A percentile compares a stretch with the other conserved stretches of the same genome.
phyloP scores from a whole-genome alignment of 2,329 filamentous ascomycete species.

The Huntiella bhutanensis region DNA sequence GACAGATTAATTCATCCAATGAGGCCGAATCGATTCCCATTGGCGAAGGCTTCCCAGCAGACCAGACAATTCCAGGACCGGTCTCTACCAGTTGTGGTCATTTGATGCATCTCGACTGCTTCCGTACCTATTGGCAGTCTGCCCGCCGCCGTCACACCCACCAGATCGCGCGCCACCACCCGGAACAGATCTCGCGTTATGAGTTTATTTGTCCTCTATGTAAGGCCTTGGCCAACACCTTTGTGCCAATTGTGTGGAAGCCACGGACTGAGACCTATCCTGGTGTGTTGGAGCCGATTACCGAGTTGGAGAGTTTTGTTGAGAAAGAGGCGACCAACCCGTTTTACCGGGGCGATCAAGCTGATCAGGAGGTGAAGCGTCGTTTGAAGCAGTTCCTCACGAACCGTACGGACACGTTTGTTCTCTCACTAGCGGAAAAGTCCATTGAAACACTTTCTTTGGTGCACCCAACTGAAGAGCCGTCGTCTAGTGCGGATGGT shows the following conservation, averaged over 20 bases:
- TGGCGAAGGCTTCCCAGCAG: slow-evolving; percentile 69
- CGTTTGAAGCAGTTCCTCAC: neutral
- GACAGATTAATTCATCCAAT: neutral
- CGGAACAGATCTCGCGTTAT: slow-evolving; percentile 57
- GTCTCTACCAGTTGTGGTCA: slow-evolving; percentile 87
- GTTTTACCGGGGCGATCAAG: neutral
- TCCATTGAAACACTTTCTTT: neutral
- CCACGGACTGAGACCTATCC: slow-evolving; percentile 21
- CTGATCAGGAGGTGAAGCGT: neutral
- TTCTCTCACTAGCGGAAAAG: neutral
- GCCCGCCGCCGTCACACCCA: slow-evolving; percentile 69
- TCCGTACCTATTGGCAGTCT: slow-evolving; percentile 75
- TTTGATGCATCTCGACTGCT: slow-evolving; percentile 96
- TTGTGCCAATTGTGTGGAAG: slow-evolving; percentile 90
- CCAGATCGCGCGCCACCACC: slow-evolving; percentile 87
- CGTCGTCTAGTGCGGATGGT: neutral
- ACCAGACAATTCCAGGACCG: slow-evolving; percentile 49
- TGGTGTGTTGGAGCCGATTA: slow-evolving; percentile 1
- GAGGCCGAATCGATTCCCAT: slow-evolving; percentile 42
- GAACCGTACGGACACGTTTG: neutral
- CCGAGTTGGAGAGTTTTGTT: slow-evolving; percentile 39
- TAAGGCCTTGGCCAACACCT: slow-evolving; percentile 88
- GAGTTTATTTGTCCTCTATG: slow-evolving; percentile 95
- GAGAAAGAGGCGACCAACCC: slow-evolving; percentile 29
- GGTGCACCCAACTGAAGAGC: neutral